Base-by-base conservation (phyloP, 202 grass and related monocot genomes). In the Panicum hallii region DNA sequence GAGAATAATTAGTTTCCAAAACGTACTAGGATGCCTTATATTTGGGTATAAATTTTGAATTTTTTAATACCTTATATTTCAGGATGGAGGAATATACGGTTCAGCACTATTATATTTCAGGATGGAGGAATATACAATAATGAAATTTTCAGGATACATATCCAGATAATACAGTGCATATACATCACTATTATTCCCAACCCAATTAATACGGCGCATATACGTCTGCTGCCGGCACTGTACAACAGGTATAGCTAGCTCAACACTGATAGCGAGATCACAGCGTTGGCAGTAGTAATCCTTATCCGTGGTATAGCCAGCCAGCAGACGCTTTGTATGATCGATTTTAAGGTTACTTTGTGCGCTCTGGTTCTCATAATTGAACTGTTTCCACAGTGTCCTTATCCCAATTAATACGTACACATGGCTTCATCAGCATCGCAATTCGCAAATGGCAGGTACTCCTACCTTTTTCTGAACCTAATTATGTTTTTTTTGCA, bases 311-410 rank as follows among this genome's bases (percentile, higher is more conserved):
- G 49, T 34, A 63, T 67, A 71, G 16, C 54, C 45, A 78, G 22
- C 34, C 55, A 22, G 15, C 23, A 52, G 61, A 36, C 49, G 60
- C 63, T 75, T 60, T 76, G 62, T 60, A 82, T 69, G 85, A 50
- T 58, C 23, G 49, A 41, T 82, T 81, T 78, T 87, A 76, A 82
- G 70, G 85, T 75, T 81, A 34, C 12, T 5, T 75, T 81, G 54
- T 17, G 40, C 48, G 77, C 84, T 72, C 17, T 48, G 47, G 40
- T 66, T 54, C 78, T 76, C 85, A 82, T 50, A 75, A 69, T 75
- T 82, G 62, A 68, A 50, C 62, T 61, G 70, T 82, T 81, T 47
- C 28, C 30, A 82, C 85, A 75, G 70, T 87, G 50, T 72, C 67
- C 26, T 26, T 26, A 26, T 26, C 26, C 26, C 26, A 26, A 26